Evolutionary conservation across 768 basidiomycete genomes (phyloP), one percentile per base, ranked within the genome.

Genomic region (Asterophora lycoperdoides): DNA sequence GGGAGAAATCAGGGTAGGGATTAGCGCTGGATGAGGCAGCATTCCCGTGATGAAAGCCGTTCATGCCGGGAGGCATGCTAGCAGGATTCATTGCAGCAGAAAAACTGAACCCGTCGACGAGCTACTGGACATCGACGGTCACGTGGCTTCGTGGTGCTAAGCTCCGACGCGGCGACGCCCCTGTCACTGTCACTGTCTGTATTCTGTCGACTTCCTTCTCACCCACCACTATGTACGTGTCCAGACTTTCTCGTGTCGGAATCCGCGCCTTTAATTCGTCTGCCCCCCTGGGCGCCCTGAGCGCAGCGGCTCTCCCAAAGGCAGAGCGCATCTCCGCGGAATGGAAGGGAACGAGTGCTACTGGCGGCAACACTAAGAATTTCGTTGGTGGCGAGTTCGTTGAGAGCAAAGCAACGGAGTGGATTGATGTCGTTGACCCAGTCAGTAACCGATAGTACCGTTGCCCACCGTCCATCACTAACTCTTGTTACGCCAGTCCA

Each of bases 331-430:
- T 93, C 15, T 86, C 86, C 14, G 65, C 76, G 11, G 75, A 82
- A 26, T 97, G 92, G 91, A 83, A 84, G 55, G 94, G 94, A 35
- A 94, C 94, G 2, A 87, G 77, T 49, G 84, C 86, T 18, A 78
- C 81, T 10, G 94, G 94, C n/a, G 86, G 80, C 23, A 83, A 76
- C 52, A 93, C 93, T 48, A 93, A 89, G 78, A 93, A 93, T 66
- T 93, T 86, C 67, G 89, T 97, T 50, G 87, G 81, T 10, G 95
- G 94, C 8, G 78, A 93, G 68, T 98, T 93, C 59, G 75, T 86
- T 8, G 87, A 94, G 58, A 93, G 89, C 70, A 79, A 79, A 59
- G 68, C 87, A 15, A 67, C 75, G 1, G 75, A 86, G 51, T 97
- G 89, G 88, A 79, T 91, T 52, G 91, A 95, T 40, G 80, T 96